Evolutionary conservation across 306 rosid genomes (phyloP).

Genomic region (Acacia crassicarpa): DNA sequence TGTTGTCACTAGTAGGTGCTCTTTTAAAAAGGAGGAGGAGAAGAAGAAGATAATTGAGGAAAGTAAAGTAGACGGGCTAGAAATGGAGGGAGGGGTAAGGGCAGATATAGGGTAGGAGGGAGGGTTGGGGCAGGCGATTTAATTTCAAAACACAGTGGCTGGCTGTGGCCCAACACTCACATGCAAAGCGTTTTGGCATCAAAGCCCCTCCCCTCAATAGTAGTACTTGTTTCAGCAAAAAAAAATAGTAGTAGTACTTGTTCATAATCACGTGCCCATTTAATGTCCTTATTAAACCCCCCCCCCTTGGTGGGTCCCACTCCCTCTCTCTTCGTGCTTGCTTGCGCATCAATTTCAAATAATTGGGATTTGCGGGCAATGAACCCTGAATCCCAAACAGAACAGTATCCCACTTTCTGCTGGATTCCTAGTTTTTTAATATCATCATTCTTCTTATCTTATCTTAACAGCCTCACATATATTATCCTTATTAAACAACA

Average conservation of each 20-base stretch:
- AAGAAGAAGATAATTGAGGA: background rate
- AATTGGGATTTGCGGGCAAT: background rate
- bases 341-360: background rate
- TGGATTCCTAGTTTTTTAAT: too few relatives aligned
- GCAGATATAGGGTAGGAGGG: background rate
- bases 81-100: background rate
- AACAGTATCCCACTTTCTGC: background rate
- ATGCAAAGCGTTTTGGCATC: slow-evolving; percentile 61
- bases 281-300: slow-evolving; percentile 48
- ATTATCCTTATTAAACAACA: background rate
- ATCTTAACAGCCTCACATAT: background rate
- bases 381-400: background rate
- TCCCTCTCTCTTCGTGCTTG: background rate
- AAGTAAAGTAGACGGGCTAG: background rate
- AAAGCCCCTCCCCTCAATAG: slow-evolving; percentile 33
- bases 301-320: slow-evolving; percentile 34
- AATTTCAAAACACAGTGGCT: background rate
- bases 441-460: background rate
- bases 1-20: too few relatives aligned
- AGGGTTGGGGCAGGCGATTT: background rate
- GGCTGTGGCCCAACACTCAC: slow-evolving; percentile 57
- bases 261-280: slow-evolving; percentile 73
- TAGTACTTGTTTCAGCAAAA: slow-evolving; percentile 44
- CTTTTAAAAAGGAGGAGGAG: background rate
- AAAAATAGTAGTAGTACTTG: slow-evolving; percentile 38